Percentiles rank a stretch among this genome's conserved stretches.
Evolutionary conservation across 768 basidiomycete genomes (phyloP).

Genomic region (Agaricus blazei): DNA sequence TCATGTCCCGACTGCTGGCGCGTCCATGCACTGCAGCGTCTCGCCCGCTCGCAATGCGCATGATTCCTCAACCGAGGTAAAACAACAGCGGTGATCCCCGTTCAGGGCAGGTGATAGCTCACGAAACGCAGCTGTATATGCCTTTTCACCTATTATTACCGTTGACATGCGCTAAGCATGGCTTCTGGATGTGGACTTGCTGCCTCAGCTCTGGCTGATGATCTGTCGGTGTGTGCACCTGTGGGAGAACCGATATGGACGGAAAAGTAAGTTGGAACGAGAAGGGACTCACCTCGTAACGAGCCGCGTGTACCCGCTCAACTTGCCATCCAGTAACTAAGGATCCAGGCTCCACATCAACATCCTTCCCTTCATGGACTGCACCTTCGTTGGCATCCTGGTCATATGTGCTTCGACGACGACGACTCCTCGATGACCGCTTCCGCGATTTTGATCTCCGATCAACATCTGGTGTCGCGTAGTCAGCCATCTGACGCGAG

Average conservation of each 20-base stretch:
- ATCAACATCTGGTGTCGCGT: neutral
- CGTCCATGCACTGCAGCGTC: no score
- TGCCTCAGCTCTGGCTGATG: constrained; percentile 3
- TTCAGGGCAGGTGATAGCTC: no score
- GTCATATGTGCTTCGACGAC: constrained; percentile 4
- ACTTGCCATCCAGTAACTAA: constrained; percentile 18
- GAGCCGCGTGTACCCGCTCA: constrained; percentile 19
- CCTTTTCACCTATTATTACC: neutral
- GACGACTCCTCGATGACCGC: neutral
- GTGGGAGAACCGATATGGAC: neutral
- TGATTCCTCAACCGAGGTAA: no score
- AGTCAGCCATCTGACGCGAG: neutral
- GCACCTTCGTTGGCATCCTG: neutral
- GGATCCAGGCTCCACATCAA: neutral
- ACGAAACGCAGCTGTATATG: no score
- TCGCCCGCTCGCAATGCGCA: no score
- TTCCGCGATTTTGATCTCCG: neutral
- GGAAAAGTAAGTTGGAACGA: neutral
- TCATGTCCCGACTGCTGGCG: no score
- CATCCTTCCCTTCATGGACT: neutral
- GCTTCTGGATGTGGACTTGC: constrained; percentile 9
- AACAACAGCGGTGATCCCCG: no score
- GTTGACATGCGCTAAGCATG: neutral
- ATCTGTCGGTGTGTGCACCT: constrained; percentile 9
- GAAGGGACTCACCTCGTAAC: constrained; percentile 20